phyloP scores from a whole-genome alignment of 2,329 filamentous ascomycete genomes.

The Cryphonectria parasitica region DNA sequence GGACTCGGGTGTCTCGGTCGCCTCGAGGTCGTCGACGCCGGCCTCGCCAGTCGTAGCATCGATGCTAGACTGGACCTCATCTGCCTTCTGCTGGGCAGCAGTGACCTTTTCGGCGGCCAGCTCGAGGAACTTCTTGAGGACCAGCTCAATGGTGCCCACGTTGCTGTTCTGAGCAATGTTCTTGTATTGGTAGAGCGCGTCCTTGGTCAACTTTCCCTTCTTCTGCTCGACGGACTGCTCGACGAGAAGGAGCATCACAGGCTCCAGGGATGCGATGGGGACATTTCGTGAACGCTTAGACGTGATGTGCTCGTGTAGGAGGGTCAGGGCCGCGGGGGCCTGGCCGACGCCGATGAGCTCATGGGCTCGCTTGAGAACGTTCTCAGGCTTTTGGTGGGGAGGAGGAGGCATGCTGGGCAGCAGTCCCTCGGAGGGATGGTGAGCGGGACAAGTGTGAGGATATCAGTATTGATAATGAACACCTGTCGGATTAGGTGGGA shows the following conservation, averaged over 20 bases:
- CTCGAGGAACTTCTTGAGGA: slow-evolving; percentile 97
- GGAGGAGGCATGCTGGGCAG: slow-evolving; percentile 72
- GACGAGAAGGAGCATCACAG: slow-evolving; percentile 97
- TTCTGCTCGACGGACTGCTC: slow-evolving; percentile 96
- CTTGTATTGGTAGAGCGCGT: slow-evolving; percentile 99
- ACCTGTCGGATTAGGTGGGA: neutral
- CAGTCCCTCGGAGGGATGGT: slow-evolving; percentile 20
- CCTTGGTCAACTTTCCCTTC: slow-evolving; percentile 98
- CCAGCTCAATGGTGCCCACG: slow-evolving; percentile 95
- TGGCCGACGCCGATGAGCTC: slow-evolving; percentile 98
- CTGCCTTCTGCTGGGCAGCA: slow-evolving; percentile 92
- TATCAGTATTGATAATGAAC: slow-evolving; percentile 4
- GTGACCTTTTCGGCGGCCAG: slow-evolving; percentile 95
- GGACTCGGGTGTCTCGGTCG: slow-evolving; percentile 95
- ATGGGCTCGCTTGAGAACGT: slow-evolving; percentile 97
- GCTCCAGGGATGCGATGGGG: slow-evolving; percentile 93
- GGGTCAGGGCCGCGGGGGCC: slow-evolving; percentile 85
- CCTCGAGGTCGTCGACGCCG: slow-evolving; percentile 93
- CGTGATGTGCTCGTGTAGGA: slow-evolving; percentile 98
- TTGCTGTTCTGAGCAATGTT: slow-evolving; percentile 99
- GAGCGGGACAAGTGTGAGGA: neutral
- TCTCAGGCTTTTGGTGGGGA: slow-evolving; percentile 97
- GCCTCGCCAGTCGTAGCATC: slow-evolving; percentile 73
- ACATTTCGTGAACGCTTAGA: slow-evolving; percentile 98
- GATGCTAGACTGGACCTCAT: slow-evolving; percentile 87